Evolutionary conservation across 164 flowering plant species (phyloP), one percentile per base, ranked within the genome.

Genomic region (Saururus chinensis): DNA sequence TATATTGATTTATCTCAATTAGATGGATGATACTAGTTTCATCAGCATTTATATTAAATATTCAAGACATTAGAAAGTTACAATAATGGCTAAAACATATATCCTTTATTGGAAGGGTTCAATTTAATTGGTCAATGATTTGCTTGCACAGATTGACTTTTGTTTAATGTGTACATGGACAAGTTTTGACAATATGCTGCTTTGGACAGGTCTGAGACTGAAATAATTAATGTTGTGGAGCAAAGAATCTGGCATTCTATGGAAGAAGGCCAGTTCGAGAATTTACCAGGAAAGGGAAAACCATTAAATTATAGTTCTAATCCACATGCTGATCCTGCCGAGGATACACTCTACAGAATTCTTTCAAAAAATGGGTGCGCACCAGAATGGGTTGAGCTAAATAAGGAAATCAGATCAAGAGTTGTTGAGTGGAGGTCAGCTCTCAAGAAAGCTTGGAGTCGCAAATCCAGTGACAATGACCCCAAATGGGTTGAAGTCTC

Each of bases 351-450:
- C 63, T 89, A 84, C 63, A 73, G 91, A 67, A 86, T 92, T 51
- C 85, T 92, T 9, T 75, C 86, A 4, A 89, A 76, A 68, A 92
- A 92, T 70, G 81, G 84, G 51, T 92, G 85, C 67, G 91, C 95
- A 5, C 98, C 98, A 0, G 89, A 89, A 74, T 92, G 98, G 98
- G 76, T 92, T 62, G 98, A 92, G 65, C 87, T 92, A 13, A 92
- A 92, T 75, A 92, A 92, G 64, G 91, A 87, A 65, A 92, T 89
- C 60, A 70, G 96, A 53, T 69, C 57, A 62, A 66, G 63, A 21
- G 64, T 77, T 53, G 57, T 73, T 11, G 85, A 77, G 60, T 92
- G 98, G 98, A 77, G 96, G 49, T 21, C 37, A 9, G 67, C 79
- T 51, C 72, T 92, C 65, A 81, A 76, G 73, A 92, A 73, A 66